Evolutionary conservation across 1,284 basidiomycete species (phyloP).

Genomic region (Papiliotrema flavescens): DNA sequence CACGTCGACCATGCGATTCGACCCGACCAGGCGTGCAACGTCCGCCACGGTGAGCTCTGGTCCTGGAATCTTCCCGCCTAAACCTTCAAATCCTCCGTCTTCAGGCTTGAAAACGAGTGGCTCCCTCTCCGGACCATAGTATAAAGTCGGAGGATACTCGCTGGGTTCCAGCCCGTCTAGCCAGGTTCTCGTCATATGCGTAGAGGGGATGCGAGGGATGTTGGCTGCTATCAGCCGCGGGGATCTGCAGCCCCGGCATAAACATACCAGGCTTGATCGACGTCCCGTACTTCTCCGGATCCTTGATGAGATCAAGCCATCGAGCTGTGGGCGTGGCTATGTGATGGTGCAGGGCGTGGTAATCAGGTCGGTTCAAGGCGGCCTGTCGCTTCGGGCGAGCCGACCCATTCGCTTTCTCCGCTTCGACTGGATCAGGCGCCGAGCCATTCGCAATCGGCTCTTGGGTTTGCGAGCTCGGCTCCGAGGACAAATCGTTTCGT

Average conservation of each 20-base stretch:
- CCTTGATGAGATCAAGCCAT: slow-evolving; percentile 45
- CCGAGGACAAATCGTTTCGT: background rate
- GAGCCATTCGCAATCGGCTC: background rate
- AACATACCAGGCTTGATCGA: slow-evolving; percentile 39
- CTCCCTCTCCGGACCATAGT: slow-evolving; percentile 39
- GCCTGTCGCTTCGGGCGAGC: slow-evolving; percentile 42
- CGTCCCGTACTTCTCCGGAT: slow-evolving; percentile 40
- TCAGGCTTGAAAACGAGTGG: slow-evolving; percentile 39
- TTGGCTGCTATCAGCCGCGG: slow-evolving; percentile 9
- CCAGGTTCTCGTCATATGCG: slow-evolving; percentile 26
- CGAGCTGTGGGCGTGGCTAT: slow-evolving; percentile 43
- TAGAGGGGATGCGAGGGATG: slow-evolving; percentile 28
- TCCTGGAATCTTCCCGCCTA: slow-evolving; percentile 45
- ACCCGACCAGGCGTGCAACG: slow-evolving; percentile 74
- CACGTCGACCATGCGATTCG: slow-evolving; percentile 74
- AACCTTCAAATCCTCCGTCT: slow-evolving; percentile 39
- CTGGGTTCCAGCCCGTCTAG: slow-evolving; percentile 18
- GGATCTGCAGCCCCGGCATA: no score
- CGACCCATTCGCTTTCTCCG: background rate
- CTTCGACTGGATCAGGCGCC: no score
- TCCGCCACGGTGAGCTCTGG: slow-evolving; percentile 54
- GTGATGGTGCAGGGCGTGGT: slow-evolving; percentile 46
- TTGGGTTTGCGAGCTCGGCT: slow-evolving; percentile 2
- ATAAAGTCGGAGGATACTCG: slow-evolving; percentile 26
- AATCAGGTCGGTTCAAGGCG: slow-evolving; percentile 40